A percentile compares a stretch with the other conserved stretches of the same genome.
Evolutionary conservation across 371 early-diverging fungal genomes (phyloP).

Genomic region (Chytridium lagenaria): DNA sequence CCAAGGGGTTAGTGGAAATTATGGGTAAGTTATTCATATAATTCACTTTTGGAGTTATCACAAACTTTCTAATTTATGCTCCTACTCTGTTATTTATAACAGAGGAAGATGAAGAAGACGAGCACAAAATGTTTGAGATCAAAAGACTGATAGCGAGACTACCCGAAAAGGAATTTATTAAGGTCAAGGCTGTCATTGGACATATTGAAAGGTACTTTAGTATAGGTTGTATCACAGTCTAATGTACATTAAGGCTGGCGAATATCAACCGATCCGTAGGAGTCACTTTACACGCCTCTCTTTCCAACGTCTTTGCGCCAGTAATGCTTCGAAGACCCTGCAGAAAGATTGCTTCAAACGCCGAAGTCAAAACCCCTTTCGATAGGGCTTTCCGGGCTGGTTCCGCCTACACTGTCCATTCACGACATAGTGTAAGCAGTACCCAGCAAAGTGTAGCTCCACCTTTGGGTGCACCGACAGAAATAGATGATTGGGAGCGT

Average conservation of each 20-base stretch:
- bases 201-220: slow-evolving; percentile 15
- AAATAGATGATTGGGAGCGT: no score
- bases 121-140: slow-evolving; percentile 19
- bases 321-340: slow-evolving; percentile 13
- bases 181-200: slow-evolving; percentile 11
- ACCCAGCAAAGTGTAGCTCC: background rate
- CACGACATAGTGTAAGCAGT: background rate
- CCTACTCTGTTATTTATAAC: no score
- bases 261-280: background rate
- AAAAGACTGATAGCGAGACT: slow-evolving; percentile 8
- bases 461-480: background rate
- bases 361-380: slow-evolving; percentile 8
- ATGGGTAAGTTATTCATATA: slow-evolving; percentile 6
- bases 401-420: slow-evolving; percentile 10
- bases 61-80: no score
- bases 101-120: slow-evolving; percentile 17
- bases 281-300: background rate
- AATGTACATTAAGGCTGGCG: background rate
- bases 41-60: no score
- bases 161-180: background rate
- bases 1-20: slow-evolving; percentile 14
- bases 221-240: no score
- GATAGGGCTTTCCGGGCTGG: slow-evolving; percentile 10
- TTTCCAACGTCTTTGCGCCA: background rate
- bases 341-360: background rate